Conservation (phyloP, 2,329 filamentous ascomycete genomes). For the Sporothrix dimorphospora region DNA sequence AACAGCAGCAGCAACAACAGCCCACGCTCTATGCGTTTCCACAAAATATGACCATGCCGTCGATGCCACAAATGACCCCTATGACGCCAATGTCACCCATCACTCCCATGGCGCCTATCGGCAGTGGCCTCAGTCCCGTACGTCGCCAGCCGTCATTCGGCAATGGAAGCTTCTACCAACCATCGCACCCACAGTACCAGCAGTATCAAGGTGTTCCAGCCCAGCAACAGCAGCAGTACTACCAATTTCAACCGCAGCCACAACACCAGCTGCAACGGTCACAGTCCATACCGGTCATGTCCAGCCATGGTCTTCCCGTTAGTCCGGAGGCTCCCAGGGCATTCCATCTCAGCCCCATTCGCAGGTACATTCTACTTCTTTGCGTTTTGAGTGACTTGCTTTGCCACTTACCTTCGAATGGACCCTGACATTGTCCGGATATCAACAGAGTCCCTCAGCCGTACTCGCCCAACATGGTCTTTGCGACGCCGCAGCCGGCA, state of each 20-base stretch:
- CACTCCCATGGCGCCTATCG: not conserved
- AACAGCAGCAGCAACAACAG: slow-evolving; percentile 7
- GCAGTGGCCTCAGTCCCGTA: not conserved
- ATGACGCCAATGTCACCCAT: not conserved
- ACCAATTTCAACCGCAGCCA: not conserved
- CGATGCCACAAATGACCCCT: slow-evolving; percentile 25
- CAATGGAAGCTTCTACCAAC: slow-evolving; percentile 20
- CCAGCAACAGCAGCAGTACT: not conserved
- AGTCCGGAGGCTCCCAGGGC: not conserved
- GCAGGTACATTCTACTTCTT: not conserved
- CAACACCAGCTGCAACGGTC: not conserved
- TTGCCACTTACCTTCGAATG: not conserved
- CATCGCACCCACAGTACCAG: not conserved
- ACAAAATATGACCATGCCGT: not conserved
- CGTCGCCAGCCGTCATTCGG: slow-evolving; percentile 21
- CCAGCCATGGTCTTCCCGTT: not conserved
- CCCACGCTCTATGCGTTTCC: not conserved
- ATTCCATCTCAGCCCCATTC: not conserved
- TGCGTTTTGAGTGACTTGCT: not conserved
- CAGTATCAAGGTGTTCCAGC: not conserved
- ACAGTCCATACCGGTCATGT: slow-evolving; percentile 1
- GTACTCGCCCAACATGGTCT: slow-evolving; percentile 3
- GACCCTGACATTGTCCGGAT: not conserved
- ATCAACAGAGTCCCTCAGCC: not conserved
- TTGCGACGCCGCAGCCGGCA: not conserved